These are phyloP conservation scores for Xylaria sp. DNA, from an alignment of 2,329 filamentous ascomycete species.

Conservation along the genomic window DNA sequence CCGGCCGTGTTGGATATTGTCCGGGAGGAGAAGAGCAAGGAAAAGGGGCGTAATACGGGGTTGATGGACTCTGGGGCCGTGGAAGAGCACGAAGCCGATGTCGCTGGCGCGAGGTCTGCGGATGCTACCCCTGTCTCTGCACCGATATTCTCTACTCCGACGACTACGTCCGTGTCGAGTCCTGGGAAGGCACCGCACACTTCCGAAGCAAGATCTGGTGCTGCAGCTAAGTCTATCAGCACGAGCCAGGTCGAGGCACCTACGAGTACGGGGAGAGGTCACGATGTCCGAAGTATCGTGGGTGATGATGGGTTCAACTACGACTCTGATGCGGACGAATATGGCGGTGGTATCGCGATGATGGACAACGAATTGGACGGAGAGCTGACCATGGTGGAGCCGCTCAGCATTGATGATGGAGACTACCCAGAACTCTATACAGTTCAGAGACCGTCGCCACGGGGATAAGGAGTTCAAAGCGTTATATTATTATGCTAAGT, in stretches of 20 bases:
- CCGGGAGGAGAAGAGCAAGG: conserved; percentile 31
- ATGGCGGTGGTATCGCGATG: conserved; percentile 41
- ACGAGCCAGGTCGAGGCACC: conserved; percentile 6
- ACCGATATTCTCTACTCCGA: not conserved
- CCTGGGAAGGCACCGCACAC: not conserved
- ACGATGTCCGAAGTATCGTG: not conserved
- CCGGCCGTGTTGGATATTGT: conserved; percentile 31
- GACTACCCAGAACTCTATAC: not conserved
- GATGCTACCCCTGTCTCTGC: not conserved
- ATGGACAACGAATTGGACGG: conserved; percentile 41
- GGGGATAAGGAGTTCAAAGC: no score
- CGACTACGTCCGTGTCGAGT: not conserved
- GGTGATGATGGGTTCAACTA: conserved; percentile 3
- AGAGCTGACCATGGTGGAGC: conserved; percentile 34
- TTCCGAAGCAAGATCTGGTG: not conserved
- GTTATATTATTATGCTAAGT: no score
- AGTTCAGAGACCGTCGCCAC: not conserved
- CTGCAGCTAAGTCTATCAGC: conserved; percentile 3
- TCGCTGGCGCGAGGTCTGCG: not conserved
- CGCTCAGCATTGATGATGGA: conserved; percentile 26
- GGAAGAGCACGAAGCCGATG: conserved; percentile 3
- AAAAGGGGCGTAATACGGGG: conserved; percentile 23
- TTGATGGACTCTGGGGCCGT: conserved; percentile 14
- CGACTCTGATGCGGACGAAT: conserved; percentile 40
- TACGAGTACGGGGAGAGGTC: not conserved